Percentiles rank a stretch among this genome's conserved stretches.
phyloP scores from a whole-genome alignment of 2,329 filamentous ascomycete genomes.

The Colletotrichum melonis region DNA sequence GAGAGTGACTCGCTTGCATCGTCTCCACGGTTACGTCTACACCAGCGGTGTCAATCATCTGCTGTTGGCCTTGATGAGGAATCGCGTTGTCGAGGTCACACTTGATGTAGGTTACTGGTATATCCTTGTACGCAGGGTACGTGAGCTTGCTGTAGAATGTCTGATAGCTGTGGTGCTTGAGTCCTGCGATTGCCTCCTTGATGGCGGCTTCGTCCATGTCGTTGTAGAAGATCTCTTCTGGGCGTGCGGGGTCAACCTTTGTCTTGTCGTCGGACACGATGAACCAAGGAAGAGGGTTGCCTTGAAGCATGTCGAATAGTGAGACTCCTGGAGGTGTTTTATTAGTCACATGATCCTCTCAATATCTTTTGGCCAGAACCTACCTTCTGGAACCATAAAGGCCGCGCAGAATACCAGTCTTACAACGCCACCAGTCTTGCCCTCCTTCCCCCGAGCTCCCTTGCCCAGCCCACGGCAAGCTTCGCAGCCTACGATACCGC shows the following conservation, averaged over 20 bases:
- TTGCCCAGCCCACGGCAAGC: constrained; percentile 45
- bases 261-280: neutral
- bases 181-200: neutral
- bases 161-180: neutral
- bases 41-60: constrained; percentile 6
- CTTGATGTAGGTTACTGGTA: constrained; percentile 12
- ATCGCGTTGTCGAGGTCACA: constrained; percentile 15
- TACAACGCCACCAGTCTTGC: constrained; percentile 47
- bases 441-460: constrained; percentile 40
- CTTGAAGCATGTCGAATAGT: neutral
- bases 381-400: neutral
- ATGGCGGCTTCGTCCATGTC: neutral
- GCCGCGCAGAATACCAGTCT: constrained; percentile 38
- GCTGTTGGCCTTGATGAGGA: neutral
- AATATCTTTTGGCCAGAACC: neutral
- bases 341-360: neutral
- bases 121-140: constrained; percentile 10
- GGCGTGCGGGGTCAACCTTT: neutral
- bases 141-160: constrained; percentile 15
- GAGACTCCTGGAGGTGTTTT: neutral
- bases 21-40: neutral
- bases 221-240: neutral
- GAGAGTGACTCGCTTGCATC: constrained; percentile 3
- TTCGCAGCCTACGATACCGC: constrained; percentile 47
- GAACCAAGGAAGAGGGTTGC: neutral